phyloP scores from a whole-genome alignment of 139 green algal genomes.

The Volvox africanus region DNA sequence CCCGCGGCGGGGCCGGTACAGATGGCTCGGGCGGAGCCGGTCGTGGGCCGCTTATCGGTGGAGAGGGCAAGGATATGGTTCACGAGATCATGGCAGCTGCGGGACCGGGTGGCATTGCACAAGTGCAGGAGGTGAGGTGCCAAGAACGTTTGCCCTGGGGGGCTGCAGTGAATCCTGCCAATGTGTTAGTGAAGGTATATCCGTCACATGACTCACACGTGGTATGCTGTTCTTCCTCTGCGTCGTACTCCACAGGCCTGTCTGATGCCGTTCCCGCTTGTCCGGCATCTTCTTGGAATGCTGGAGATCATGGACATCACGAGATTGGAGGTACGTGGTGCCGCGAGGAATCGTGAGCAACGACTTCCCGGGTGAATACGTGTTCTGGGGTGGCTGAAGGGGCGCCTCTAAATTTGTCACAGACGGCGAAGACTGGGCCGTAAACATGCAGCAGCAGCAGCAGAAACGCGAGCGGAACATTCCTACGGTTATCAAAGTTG shows the following conservation, averaged over 20 bases:
- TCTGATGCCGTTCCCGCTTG: slow-evolving; percentile 68
- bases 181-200: no score
- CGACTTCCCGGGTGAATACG: no score
- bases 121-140: slow-evolving; percentile 38
- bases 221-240: background rate
- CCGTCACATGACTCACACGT: background rate
- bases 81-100: slow-evolving; percentile 35
- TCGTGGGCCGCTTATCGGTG: slow-evolving; percentile 29
- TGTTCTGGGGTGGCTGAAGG: no score
- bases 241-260: slow-evolving; percentile 28
- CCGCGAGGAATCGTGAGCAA: no score
- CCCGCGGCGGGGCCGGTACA: background rate
- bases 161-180: no score
- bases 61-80: slow-evolving; percentile 44
- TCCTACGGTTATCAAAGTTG: no score
- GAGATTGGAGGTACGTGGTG: background rate
- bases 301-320: slow-evolving; percentile 65
- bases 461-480: no score
- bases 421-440: no score
- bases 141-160: background rate
- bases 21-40: background rate
- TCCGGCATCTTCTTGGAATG: slow-evolving; percentile 79
- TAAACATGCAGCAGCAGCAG: no score
- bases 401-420: no score
- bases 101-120: slow-evolving; percentile 18